phyloP scores from a whole-genome alignment of 2,329 filamentous ascomycete species.

The Penicillium janthinellum region DNA sequence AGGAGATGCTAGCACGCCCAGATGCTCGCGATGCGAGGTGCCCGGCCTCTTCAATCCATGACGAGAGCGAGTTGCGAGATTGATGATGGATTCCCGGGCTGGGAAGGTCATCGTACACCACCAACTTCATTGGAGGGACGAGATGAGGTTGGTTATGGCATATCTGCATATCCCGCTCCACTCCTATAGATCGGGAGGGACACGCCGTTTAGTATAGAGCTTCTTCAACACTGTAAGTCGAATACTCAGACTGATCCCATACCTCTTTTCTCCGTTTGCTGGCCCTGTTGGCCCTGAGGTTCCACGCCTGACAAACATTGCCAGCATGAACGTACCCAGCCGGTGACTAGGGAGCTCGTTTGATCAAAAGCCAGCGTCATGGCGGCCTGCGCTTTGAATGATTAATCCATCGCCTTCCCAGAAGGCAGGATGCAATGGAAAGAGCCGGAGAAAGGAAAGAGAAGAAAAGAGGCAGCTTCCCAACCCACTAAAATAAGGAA shows the following conservation, averaged over 20 bases:
- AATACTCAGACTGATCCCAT: background rate
- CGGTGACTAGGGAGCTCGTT: slow-evolving; percentile 43
- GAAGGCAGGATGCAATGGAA: slow-evolving; percentile 16
- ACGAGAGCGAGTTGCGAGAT: slow-evolving; percentile 39
- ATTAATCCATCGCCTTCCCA: slow-evolving; percentile 32
- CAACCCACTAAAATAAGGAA: background rate
- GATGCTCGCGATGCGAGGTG: slow-evolving; percentile 43
- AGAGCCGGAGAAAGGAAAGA: slow-evolving; percentile 8
- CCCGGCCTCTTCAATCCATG: slow-evolving; percentile 44
- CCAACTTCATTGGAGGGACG: slow-evolving; percentile 50
- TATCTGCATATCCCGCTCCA: slow-evolving; percentile 48
- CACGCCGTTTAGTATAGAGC: slow-evolving; percentile 9
- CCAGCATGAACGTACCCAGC: slow-evolving; percentile 45
- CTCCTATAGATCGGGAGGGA: slow-evolving; percentile 28
- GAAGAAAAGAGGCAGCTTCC: slow-evolving; percentile 3
- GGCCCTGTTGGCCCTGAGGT: slow-evolving; percentile 25
- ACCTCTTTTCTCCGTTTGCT: slow-evolving; percentile 11
- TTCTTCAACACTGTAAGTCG: background rate
- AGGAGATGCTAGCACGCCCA: slow-evolving; percentile 44
- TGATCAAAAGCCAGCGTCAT: slow-evolving; percentile 41
- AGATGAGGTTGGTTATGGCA: slow-evolving; percentile 50
- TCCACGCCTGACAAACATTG: slow-evolving; percentile 36
- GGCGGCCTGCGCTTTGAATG: slow-evolving; percentile 36
- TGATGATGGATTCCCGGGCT: slow-evolving; percentile 33
- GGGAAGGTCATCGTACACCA: slow-evolving; percentile 45